A percentile compares a stretch with the other conserved stretches of the same genome.
Evolutionary conservation across 495 filamentous ascomycete genomes (phyloP).

Genomic region (Penicillium riverlandense): DNA sequence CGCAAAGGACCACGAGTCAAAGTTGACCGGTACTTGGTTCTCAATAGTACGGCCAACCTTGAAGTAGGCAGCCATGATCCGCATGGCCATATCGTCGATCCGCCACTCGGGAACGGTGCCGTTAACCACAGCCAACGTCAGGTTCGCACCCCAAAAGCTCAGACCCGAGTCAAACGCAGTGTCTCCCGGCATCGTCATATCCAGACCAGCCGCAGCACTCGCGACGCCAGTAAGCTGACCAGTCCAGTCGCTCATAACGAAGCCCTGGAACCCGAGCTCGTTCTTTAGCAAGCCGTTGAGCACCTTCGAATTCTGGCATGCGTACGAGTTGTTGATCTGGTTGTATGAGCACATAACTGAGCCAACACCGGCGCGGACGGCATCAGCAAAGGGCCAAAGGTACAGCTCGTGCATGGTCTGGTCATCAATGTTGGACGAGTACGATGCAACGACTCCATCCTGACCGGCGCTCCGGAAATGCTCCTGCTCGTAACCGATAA

Average conservation of each 20-base stretch:
- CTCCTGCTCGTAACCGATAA: conserved; percentile 66
- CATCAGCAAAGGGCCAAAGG: conserved; percentile 79
- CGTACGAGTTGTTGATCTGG: conserved; percentile 69
- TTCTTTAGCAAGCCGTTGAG: conserved; percentile 81
- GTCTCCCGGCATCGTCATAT: conserved; percentile 97
- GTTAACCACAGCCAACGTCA: conserved; percentile 81
- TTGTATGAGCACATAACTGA: conserved; percentile 94
- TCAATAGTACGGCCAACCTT: conserved; percentile 66
- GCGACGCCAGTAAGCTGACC: conserved; percentile 81
- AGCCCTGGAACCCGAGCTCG: conserved; percentile 92
- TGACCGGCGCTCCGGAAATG: conserved; percentile 69
- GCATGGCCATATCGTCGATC: conserved; percentile 84
- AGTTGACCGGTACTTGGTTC: conserved; percentile 63
- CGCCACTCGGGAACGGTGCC: conserved; percentile 87
- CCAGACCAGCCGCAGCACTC: conserved; percentile 73
- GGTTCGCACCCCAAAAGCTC: conserved; percentile 81
- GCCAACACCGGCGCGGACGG: conserved; percentile 69
- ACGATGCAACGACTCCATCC: conserved; percentile 52
- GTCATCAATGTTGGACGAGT: conserved; percentile 89
- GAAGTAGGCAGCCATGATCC: conserved; percentile 92
- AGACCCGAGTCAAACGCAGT: conserved; percentile 59
- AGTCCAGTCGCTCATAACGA: conserved; percentile 85
- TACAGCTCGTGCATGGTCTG: conserved; percentile 93
- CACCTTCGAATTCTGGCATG: conserved; percentile 62
- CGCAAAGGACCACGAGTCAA: conserved; percentile 76